phyloP scores from a whole-genome alignment of 2,329 filamentous ascomycete genomes.

The Xylariales sp. region DNA sequence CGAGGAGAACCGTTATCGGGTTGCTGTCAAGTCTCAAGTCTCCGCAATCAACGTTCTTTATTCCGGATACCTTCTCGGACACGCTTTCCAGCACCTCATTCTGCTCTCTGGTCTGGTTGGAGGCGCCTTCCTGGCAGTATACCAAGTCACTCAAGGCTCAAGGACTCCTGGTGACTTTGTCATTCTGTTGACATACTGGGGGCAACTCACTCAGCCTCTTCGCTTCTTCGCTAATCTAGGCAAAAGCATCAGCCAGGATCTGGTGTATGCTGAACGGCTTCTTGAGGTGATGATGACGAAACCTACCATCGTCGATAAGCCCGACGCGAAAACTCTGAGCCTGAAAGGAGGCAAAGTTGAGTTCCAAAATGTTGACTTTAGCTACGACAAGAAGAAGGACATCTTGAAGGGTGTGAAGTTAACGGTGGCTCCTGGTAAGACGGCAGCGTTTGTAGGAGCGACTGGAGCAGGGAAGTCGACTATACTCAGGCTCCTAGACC shows the following conservation, averaged over 20 bases:
- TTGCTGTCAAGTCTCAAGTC: conserved; percentile 40
- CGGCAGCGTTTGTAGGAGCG: conserved; percentile 55
- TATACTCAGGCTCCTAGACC: conserved; percentile 43
- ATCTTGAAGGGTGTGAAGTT: conserved; percentile 53
- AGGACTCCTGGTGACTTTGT: conserved; percentile 65
- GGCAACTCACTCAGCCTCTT: conserved; percentile 64
- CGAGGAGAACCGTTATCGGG: conserved; percentile 49
- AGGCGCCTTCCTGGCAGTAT: conserved; percentile 54
- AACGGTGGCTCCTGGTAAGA: conserved; percentile 45
- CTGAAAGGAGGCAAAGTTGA: conserved; percentile 49
- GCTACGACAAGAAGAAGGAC: conserved; percentile 54
- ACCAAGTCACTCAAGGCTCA: conserved; percentile 59
- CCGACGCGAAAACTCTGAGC: conserved; percentile 43
- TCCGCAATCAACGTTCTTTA: conserved; percentile 33
- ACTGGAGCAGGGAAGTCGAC: conserved; percentile 53
- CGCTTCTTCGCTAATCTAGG: conserved; percentile 62
- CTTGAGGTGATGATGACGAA: conserved; percentile 55
- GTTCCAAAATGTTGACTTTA: conserved; percentile 52
- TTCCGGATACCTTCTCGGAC: conserved; percentile 44
- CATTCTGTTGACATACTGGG: conserved; percentile 69
- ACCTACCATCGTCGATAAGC: conserved; percentile 49
- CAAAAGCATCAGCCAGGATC: conserved; percentile 50
- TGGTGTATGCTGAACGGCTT: conserved; percentile 54
- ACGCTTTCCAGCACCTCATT: conserved; percentile 56
- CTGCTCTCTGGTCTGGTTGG: conserved; percentile 67